These are phyloP conservation scores for Kwoniella mangroviensis DNA, from an alignment of 768 basidiomycete species.

Conservation along the genomic window DNA sequence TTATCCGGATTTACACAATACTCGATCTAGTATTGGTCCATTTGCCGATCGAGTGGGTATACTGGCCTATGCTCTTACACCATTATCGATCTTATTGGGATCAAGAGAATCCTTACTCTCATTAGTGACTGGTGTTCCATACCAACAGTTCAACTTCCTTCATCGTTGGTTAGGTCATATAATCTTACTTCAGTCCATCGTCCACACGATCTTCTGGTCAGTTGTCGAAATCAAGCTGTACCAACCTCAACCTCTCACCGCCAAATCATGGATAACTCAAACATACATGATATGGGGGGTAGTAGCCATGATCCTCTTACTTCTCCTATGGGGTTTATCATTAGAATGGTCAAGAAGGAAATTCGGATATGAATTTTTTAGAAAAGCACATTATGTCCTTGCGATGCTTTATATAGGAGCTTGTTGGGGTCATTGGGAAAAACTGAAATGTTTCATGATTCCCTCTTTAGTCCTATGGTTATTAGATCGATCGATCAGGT, in stretches of 20 bases:
- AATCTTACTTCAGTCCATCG: conserved; percentile 32
- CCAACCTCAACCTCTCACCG: conserved; percentile 38
- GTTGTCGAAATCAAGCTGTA: conserved; percentile 38
- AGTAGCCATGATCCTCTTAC: conserved; percentile 34
- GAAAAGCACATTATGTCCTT: conserved; percentile 43
- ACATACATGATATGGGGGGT: conserved; percentile 42
- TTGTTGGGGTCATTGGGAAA: conserved; percentile 36
- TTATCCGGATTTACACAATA: conserved; percentile 32
- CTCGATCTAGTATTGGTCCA: conserved; percentile 36
- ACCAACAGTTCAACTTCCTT: conserved; percentile 45
- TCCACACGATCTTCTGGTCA: conserved; percentile 44
- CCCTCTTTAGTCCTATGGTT: conserved; percentile 38
- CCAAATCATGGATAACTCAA: conserved; percentile 29
- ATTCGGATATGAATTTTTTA: conserved; percentile 46
- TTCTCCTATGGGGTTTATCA: conserved; percentile 33
- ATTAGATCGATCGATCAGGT: conserved; percentile 26
- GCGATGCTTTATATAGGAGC: conserved; percentile 44
- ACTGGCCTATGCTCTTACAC: conserved; percentile 40
- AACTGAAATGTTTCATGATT: conserved; percentile 41
- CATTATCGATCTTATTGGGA: conserved; percentile 39
- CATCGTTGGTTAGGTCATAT: conserved; percentile 46
- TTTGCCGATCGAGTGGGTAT: conserved; percentile 38
- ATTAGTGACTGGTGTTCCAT: conserved; percentile 42
- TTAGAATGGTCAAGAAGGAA: conserved; percentile 21
- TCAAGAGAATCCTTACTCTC: conserved; percentile 39